Conservation (phyloP, 768 basidiomycete genomes). For the Mycena galopus region DNA sequence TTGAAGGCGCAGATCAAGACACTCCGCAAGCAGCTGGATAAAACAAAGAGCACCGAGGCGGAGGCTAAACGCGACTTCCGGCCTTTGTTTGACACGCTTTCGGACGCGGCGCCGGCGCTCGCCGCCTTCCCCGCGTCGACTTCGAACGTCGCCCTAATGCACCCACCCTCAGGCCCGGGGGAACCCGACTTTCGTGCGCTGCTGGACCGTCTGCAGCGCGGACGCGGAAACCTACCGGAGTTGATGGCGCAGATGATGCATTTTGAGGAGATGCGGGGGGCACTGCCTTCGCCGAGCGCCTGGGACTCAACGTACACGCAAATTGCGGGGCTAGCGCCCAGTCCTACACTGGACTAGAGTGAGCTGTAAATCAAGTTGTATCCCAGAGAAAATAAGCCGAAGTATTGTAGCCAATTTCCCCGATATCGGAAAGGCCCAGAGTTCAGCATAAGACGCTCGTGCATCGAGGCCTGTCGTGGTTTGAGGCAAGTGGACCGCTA, state of each 20-base stretch:
- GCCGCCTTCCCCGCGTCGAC: slow-evolving; percentile 9
- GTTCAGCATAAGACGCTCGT: no score
- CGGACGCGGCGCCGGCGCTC: neutral
- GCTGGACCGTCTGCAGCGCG: slow-evolving; percentile 25
- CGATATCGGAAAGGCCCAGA: no score
- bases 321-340: neutral
- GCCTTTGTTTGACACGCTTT: slow-evolving; percentile 22
- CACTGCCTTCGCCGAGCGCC: neutral
- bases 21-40: slow-evolving; percentile 77
- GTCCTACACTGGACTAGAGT: neutral
- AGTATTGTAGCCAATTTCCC: no score
- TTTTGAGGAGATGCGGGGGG: neutral
- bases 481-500: no score
- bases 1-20: slow-evolving; percentile 71
- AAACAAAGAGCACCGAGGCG: slow-evolving; percentile 32
- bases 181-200: slow-evolving; percentile 33
- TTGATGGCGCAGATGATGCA: neutral
- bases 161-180: slow-evolving; percentile 8
- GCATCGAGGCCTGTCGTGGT: no score
- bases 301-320: slow-evolving; percentile 25
- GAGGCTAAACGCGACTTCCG: slow-evolving; percentile 30
- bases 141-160: neutral
- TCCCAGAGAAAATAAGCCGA: no score
- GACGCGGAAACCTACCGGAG: neutral
- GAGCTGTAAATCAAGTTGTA: no score